Evolutionary conservation across 345 rosid genomes (phyloP).

Genomic region (Ceriops decandra): DNA sequence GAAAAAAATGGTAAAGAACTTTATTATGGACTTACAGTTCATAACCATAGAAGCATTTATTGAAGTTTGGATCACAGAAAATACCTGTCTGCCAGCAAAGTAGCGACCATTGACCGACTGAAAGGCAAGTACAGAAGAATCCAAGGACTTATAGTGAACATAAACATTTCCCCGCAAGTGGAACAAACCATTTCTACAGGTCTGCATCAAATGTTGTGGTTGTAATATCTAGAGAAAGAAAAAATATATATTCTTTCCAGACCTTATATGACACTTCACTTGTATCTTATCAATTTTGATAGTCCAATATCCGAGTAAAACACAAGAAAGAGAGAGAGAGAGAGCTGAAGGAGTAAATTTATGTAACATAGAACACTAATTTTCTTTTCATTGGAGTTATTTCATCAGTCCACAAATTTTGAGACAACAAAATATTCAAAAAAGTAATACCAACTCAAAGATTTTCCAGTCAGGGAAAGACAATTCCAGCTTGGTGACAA

Average conservation of each 20-base stretch:
- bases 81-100: constrained; percentile 98
- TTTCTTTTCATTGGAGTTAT: not conserved
- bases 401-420: not conserved
- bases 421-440: not conserved
- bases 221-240: not conserved
- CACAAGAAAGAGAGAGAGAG: too few relatives aligned
- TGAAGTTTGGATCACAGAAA: constrained; percentile 4
- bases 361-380: too few relatives aligned
- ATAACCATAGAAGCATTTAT: constrained; percentile 4
- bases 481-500: not conserved
- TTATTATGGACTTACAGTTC: not conserved
- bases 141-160: constrained; percentile 74
- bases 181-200: constrained; percentile 78
- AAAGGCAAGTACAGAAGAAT: constrained; percentile 69
- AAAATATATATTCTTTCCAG: too few relatives aligned
- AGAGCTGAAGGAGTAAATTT: too few relatives aligned
- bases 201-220: constrained; percentile 41
- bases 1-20: too few relatives aligned
- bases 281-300: too few relatives aligned
- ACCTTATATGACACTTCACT: too few relatives aligned
- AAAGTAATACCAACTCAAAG: not conserved
- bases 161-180: constrained; percentile 95
- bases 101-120: constrained; percentile 71
- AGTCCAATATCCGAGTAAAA: too few relatives aligned
- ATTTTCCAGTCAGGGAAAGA: not conserved